Evolutionary conservation across 2,329 filamentous ascomycete species (phyloP), one percentile per base, ranked within the genome.

Genomic region (Aspergillus ibericus): DNA sequence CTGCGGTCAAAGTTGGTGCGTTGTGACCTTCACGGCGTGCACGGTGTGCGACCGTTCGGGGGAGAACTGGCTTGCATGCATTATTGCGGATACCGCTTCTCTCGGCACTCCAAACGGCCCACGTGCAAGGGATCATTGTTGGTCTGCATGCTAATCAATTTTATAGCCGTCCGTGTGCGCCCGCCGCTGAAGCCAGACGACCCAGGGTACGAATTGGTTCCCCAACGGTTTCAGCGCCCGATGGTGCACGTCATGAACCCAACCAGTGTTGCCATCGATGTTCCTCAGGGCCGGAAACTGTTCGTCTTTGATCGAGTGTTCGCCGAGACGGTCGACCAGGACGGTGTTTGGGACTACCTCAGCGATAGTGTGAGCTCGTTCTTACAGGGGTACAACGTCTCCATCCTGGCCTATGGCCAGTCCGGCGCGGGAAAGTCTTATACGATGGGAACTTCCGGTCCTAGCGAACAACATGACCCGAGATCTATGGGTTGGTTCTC

Each of bases 221-320:
- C 95, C 13, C 93, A 96, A 76, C 88, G 95, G 70, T 99, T 99
- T 72, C 93, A 96, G 75, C 87, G 89, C 63, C 89, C 93, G 38
- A 96, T 93, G 81, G 92, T 96, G 62, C 92, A 97, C 65, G 91
- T 93, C 60, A 92, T 89, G 10, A 91, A 92, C 15, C 83, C 90
- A 46, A 97, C 92, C 6, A 96, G 85, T 72, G 80, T 99, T 50
- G 84, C 91, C 22, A 92, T 99, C 66, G 95, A 98, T 71, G 90
- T 93, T 2, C 89, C 92, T 0, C 92, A 96, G 71, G 95, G 93
- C 51, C 90, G 90, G 71, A 98, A 98, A 73, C 83, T 97, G 3
- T 99, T 99, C 72, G 89, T 98, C 18, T 99, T 99, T 72, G 95
- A 99, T 77, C 88, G 92, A 61, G 93, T 99, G 5, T 99, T 99